These are phyloP conservation scores for Paraphaeosphaeria minitans DNA, from an alignment of 2,329 filamentous ascomycete species.

Conservation along the genomic window DNA sequence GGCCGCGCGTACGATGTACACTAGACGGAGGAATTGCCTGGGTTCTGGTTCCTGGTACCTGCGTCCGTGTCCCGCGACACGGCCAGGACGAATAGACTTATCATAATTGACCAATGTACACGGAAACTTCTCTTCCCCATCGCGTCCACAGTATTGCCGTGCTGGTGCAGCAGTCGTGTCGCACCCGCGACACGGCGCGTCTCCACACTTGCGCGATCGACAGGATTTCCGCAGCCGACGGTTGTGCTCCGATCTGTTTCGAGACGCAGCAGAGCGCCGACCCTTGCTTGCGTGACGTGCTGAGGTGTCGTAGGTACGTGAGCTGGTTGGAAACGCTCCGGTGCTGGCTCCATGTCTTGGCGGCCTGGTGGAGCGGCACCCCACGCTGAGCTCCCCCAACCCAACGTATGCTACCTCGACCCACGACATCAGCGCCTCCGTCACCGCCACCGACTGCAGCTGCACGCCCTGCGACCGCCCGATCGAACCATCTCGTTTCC, in stretches of 20 bases:
- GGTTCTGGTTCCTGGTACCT: slow-evolving; percentile 37
- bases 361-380: slow-evolving; percentile 35
- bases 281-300: slow-evolving; percentile 44
- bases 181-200: slow-evolving; percentile 36
- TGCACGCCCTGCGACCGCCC: slow-evolving; percentile 12
- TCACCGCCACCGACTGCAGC: slow-evolving; percentile 20
- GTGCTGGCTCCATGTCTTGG: slow-evolving; percentile 30
- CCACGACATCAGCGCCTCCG: slow-evolving; percentile 22
- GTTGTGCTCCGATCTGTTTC: slow-evolving; percentile 31
- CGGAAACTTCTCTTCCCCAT: slow-evolving; percentile 24
- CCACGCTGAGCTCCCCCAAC: slow-evolving; percentile 29
- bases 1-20: slow-evolving; percentile 31
- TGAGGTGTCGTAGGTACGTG: slow-evolving; percentile 19
- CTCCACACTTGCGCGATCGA: slow-evolving; percentile 28
- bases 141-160: slow-evolving; percentile 14
- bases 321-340: slow-evolving; percentile 29
- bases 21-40: slow-evolving; percentile 34
- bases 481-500: neutral
- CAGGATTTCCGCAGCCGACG: slow-evolving; percentile 18
- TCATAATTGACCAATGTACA: slow-evolving; percentile 41
- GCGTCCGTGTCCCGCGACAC: slow-evolving; percentile 39
- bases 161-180: slow-evolving; percentile 19
- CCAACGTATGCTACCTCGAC: slow-evolving; percentile 28
- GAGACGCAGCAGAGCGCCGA: slow-evolving; percentile 24
- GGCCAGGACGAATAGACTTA: slow-evolving; percentile 38